Percentiles rank a stretch among this genome's conserved stretches.
Evolutionary conservation across 2,329 filamentous ascomycete species (phyloP).

Genomic region (Cercospora sesami): DNA sequence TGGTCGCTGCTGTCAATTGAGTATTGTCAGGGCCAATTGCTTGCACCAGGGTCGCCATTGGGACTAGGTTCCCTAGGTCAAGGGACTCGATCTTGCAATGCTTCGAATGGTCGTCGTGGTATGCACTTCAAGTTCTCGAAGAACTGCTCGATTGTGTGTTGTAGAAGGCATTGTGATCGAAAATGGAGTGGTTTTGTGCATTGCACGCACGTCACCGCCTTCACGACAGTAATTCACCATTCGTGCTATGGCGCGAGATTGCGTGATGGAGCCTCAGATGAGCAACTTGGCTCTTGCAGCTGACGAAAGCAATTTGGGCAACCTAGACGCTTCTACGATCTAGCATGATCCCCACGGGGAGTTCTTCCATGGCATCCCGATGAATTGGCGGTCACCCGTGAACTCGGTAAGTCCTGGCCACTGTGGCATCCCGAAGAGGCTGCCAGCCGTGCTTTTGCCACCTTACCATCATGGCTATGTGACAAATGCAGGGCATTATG

Average conservation of each 20-base stretch:
- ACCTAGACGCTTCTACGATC: background rate
- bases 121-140: background rate
- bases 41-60: slow-evolving; percentile 1
- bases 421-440: background rate
- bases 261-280: slow-evolving; percentile 11
- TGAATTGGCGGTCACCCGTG: background rate
- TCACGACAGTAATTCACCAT: background rate
- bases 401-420: background rate
- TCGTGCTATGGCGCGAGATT: slow-evolving; percentile 15
- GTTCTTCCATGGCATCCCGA: background rate
- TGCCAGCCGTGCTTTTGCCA: background rate
- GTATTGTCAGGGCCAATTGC: background rate
- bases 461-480: background rate
- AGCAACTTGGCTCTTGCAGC: slow-evolving; percentile 7
- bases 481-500: background rate
- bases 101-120: background rate
- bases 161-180: background rate
- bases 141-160: background rate
- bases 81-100: background rate
- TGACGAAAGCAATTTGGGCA: background rate
- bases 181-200: background rate
- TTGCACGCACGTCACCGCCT: background rate
- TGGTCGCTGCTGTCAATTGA: background rate
- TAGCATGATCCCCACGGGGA: background rate
- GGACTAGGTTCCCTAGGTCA: background rate